Conservation (phyloP, 2,329 filamentous ascomycete genomes). For the Tricladium varicosporioides region DNA sequence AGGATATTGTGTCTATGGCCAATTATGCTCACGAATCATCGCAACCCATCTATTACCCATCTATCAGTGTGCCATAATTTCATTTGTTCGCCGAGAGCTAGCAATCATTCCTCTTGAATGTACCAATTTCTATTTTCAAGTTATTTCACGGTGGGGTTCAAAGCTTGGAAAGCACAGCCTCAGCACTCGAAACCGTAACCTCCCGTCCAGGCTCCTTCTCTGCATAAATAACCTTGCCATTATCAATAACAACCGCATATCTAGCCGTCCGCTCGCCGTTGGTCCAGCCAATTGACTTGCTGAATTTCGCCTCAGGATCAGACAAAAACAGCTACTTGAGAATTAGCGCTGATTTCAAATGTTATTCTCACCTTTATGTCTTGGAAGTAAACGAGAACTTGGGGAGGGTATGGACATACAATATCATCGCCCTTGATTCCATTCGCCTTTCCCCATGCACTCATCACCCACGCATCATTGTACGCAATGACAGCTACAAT, state of each 20-base stretch:
- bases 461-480: constrained; percentile 72
- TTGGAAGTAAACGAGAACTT: not conserved
- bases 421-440: constrained; percentile 61
- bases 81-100: too few species aligned
- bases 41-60: too few species aligned
- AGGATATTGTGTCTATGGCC: too few species aligned
- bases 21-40: too few species aligned
- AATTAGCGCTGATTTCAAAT: constrained; percentile 1
- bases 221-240: constrained; percentile 66
- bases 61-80: too few species aligned
- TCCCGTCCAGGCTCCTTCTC: constrained; percentile 53
- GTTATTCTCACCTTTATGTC: too few species aligned
- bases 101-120: too few species aligned
- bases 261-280: constrained; percentile 59
- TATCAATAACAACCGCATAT: constrained; percentile 66
- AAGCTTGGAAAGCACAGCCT: constrained; percentile 33
- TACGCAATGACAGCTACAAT: constrained; percentile 64
- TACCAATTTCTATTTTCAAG: too few species aligned
- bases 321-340: constrained; percentile 58
- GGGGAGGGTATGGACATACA: constrained; percentile 39
- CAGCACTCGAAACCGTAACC: constrained; percentile 32
- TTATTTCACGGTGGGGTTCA: too few species aligned
- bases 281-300: constrained; percentile 63
- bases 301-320: constrained; percentile 63
- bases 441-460: constrained; percentile 71